Conservation (phyloP, 495 filamentous ascomycete genomes). For the Hypoxylon cercidicola region DNA sequence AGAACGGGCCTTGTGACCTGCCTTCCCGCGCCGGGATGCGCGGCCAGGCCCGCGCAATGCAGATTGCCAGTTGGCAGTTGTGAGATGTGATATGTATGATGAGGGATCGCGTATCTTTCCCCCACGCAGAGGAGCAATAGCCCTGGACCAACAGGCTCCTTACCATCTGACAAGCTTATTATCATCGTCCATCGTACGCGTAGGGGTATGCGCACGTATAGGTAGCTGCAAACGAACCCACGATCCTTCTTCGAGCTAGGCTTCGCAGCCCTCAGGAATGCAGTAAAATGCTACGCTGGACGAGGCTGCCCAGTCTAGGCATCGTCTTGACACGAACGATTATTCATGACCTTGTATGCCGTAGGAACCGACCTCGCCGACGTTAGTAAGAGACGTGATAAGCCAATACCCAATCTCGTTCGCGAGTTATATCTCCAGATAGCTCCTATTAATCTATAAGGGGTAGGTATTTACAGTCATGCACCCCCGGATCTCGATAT, state of each 20-base stretch:
- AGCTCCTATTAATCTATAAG: background rate
- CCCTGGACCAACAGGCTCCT: background rate
- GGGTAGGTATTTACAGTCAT: conserved; percentile 27
- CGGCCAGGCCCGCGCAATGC: conserved; percentile 40
- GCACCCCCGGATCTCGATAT: conserved; percentile 33
- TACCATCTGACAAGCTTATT: background rate
- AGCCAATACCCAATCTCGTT: background rate
- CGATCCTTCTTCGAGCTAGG: conserved; percentile 1
- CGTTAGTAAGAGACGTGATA: background rate
- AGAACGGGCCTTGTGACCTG: conserved; percentile 33
- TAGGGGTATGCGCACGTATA: background rate
- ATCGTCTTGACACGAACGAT: conserved; percentile 1
- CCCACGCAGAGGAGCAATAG: conserved; percentile 26
- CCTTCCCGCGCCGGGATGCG: conserved; percentile 35
- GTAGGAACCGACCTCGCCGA: background rate
- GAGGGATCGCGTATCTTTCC: conserved; percentile 10
- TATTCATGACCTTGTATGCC: background rate
- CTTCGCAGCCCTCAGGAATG: conserved; percentile 8
- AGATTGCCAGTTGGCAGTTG: conserved; percentile 36
- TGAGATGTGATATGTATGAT: conserved; percentile 37
- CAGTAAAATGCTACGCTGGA: conserved; percentile 14
- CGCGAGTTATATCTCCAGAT: background rate
- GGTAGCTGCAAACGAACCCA: background rate
- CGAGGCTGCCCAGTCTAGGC: conserved; percentile 25
- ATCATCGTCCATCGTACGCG: background rate